Base-by-base conservation (phyloP, 1,139 yeast species). In the Suhomyces anneliseae region DNA sequence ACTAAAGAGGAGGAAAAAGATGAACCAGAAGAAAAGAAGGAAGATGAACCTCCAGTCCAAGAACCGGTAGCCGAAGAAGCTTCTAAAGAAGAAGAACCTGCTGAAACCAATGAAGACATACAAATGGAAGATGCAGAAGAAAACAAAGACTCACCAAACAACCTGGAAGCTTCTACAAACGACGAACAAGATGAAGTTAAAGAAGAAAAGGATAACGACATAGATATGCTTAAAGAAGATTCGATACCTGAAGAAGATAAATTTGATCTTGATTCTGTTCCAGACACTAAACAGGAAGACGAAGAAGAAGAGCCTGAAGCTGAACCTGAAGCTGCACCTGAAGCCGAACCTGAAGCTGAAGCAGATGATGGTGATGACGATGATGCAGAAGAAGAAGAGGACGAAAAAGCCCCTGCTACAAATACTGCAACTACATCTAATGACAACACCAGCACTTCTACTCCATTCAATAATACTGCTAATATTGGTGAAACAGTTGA, bases 101-200 rank as follows among this genome's bases (percentile, higher is more conserved):
- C 32, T 29, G n/a, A 9, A 29, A 7, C 11, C 6, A 39, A 42
- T 9, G 34, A 44, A n/a, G 52, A 49, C 12, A 36, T 47, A 19
- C 48, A 39, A 12, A 42, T 46, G 49, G 39, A 46, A 12, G 46
- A 40, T 15, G 39, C 38, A 37, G 26, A 34, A 40, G 35, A 39
- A n/a, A 24, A 40, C 9, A 27, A 37, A 8, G 39, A 38, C 8
- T 43, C 36, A 2, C 42, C 12, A 6, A 42, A 44, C 19, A 39
- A 36, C n/a, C 50, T 45, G 40, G 46, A 45, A 19, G 48, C 42
- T 9, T 44, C 50, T 5, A 42, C 46, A 4, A 37, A 44, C 32
- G 50, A 44, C 8, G 45, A 39, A 10, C 29, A 27, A 4, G 48
- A 47, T 4, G 38, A 39, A 33, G 32, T 27, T 14, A 37, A 27